Conservation (phyloP, 2,329 filamentous ascomycete species). For the Eutypa lata region DNA sequence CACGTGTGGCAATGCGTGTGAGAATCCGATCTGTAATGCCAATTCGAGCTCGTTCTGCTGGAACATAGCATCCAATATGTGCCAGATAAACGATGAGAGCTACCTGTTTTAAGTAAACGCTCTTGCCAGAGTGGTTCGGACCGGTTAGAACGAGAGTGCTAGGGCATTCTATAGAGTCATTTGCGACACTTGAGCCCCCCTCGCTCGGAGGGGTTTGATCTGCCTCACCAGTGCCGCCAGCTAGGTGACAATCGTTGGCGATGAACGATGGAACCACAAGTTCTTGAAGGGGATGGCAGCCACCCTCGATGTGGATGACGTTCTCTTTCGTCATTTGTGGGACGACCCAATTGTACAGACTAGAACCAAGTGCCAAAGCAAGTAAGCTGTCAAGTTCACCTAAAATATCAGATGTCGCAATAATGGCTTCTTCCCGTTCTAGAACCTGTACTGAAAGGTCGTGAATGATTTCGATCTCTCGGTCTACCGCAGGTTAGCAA, state of each 20-base stretch:
- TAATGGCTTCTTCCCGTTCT: slow-evolving; percentile 63
- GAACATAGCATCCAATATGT: slow-evolving; percentile 89
- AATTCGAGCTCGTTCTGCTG: slow-evolving; percentile 71
- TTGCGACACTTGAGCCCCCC: slow-evolving; percentile 4
- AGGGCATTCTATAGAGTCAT: slow-evolving; percentile 34
- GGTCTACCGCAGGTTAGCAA: slow-evolving; percentile 50
- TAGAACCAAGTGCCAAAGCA: slow-evolving; percentile 75
- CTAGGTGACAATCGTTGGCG: slow-evolving; percentile 72
- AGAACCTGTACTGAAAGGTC: slow-evolving; percentile 69
- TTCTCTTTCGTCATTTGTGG: slow-evolving; percentile 71
- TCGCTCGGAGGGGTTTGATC: slow-evolving; percentile 9
- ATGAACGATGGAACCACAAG: slow-evolving; percentile 77
- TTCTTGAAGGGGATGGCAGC: slow-evolving; percentile 85
- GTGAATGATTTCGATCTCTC: slow-evolving; percentile 86
- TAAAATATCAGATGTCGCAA: slow-evolving; percentile 71
- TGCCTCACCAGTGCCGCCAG: slow-evolving; percentile 51
- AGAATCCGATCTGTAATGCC: slow-evolving; percentile 92
- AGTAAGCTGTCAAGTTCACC: slow-evolving; percentile 85
- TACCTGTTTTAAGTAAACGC: slow-evolving; percentile 89
- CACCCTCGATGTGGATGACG: slow-evolving; percentile 69
- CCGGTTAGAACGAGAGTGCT: slow-evolving; percentile 82
- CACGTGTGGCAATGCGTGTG: slow-evolving; percentile 75
- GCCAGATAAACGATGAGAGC: slow-evolving; percentile 89
- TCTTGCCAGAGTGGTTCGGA: slow-evolving; percentile 96
- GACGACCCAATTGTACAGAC: slow-evolving; percentile 65